Conservation (phyloP, 176 grass and related monocot genomes). For the maize (Zea mays) region DNA sequence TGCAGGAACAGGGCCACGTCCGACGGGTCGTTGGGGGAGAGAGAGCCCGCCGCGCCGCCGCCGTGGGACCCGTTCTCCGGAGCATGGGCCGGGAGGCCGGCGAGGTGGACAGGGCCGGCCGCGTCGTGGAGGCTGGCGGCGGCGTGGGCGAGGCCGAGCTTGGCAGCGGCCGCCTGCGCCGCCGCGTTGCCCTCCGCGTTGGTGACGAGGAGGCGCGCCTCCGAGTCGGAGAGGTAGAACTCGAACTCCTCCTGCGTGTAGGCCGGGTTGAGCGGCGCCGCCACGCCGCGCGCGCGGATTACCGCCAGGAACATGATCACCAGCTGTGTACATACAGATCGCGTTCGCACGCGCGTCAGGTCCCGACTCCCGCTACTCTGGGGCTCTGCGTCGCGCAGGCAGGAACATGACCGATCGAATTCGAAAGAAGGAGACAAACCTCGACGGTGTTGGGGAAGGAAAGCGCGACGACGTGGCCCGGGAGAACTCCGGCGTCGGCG, state of each 20-base stretch:
- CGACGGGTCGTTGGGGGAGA: conserved; percentile 38
- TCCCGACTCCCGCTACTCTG: no score
- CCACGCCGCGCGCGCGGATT: conserved; percentile 64
- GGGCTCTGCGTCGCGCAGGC: no score
- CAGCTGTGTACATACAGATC: conserved; percentile 32
- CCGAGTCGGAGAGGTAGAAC: conserved; percentile 88
- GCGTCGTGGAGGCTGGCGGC: conserved; percentile 42
- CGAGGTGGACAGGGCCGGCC: conserved; percentile 31
- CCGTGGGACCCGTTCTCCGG: background rate
- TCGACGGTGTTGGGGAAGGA: conserved; percentile 87
- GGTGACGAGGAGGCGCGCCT: conserved; percentile 60
- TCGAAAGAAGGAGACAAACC: background rate
- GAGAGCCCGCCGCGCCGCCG: no score
- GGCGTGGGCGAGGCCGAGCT: conserved; percentile 47
- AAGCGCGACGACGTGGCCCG: conserved; percentile 65
- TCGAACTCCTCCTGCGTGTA: conserved; percentile 90
- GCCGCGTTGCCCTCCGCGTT: conserved; percentile 60
- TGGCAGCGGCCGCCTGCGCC: conserved; percentile 55
- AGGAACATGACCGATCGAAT: background rate
- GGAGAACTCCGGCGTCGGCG: conserved; percentile 34
- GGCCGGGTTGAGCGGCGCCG: conserved; percentile 69
- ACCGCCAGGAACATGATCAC: conserved; percentile 82
- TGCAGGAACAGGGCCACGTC: conserved; percentile 87
- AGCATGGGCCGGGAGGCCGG: conserved; percentile 1
- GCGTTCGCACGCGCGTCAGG: background rate